Percentiles rank a stretch among this genome's conserved stretches.
Evolutionary conservation across 768 basidiomycete species (phyloP).

Genomic region (Hericium alpestre): DNA sequence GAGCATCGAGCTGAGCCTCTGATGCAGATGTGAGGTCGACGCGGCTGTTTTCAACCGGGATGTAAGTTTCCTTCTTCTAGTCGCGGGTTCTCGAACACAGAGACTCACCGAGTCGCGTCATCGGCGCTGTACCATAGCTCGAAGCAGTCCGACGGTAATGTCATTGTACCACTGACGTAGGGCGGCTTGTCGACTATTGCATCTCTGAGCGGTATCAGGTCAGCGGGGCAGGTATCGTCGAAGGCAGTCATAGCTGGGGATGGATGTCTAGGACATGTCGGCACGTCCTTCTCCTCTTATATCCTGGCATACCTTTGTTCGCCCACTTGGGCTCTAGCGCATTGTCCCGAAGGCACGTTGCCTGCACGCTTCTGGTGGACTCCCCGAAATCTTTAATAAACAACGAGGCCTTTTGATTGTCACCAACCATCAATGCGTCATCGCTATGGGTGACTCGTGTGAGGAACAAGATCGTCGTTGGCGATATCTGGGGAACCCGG

Average conservation of each 20-base stretch:
- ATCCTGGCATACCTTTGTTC: neutral
- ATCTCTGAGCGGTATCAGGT: neutral
- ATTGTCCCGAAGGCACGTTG: too few species aligned
- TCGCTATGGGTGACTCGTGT: too few species aligned
- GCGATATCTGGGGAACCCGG: too few species aligned
- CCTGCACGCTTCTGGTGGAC: too few species aligned
- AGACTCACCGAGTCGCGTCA: neutral
- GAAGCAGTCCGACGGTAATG: slow-evolving; percentile 2
- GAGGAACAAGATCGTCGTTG: too few species aligned
- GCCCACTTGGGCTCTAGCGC: too few species aligned
- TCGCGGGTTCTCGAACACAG: neutral
- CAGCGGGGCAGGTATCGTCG: neutral
- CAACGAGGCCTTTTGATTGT: too few species aligned
- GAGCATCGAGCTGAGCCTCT: slow-evolving; percentile 13
- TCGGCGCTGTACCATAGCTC: slow-evolving; percentile 6
- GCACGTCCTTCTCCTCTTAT: neutral
- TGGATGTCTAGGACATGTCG: neutral
- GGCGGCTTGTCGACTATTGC: slow-evolving; percentile 9
- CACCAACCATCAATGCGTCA: too few species aligned
- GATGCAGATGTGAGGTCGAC: slow-evolving; percentile 8
- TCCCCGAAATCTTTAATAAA: too few species aligned
- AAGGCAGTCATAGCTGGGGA: neutral
- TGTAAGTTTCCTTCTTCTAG: neutral
- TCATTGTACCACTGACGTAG: slow-evolving; percentile 8
- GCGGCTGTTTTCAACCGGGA: neutral